A percentile compares a stretch with the other conserved stretches of the same genome.
These are phyloP conservation scores for Erodium trifolium DNA, from an alignment of 441 rosid species.

Conservation along the genomic window DNA sequence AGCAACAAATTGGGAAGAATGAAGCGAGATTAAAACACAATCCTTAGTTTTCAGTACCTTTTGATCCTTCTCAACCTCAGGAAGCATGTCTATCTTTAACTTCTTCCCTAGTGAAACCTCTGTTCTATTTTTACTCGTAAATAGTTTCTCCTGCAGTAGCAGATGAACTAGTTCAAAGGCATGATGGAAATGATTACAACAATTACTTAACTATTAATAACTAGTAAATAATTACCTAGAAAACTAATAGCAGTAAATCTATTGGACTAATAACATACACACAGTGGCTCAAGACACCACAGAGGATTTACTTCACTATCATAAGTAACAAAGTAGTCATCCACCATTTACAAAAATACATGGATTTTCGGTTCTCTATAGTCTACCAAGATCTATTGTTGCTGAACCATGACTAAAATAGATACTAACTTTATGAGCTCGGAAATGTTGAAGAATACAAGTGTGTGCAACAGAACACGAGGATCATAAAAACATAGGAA, in stretches of 20 bases:
- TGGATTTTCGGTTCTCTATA: background rate
- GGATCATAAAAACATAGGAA: no score
- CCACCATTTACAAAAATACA: background rate
- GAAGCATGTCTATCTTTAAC: constrained; percentile 85
- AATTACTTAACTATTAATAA: no score
- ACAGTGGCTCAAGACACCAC: background rate
- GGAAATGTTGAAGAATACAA: no score
- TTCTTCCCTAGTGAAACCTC: constrained; percentile 86
- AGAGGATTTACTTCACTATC: background rate
- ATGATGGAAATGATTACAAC: constrained; percentile 12
- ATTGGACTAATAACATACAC: no score
- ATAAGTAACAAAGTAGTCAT: background rate
- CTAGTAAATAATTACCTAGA: no score
- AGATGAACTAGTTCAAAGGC: constrained; percentile 9
- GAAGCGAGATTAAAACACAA: background rate
- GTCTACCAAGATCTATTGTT: background rate
- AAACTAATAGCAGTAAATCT: no score
- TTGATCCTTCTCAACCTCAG: constrained; percentile 91
- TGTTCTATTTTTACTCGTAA: constrained; percentile 70
- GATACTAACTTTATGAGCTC: background rate
- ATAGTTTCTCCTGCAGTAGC: constrained; percentile 79
- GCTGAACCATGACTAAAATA: background rate
- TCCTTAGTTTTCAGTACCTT: constrained; percentile 43
- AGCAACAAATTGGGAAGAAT: constrained; percentile 9
- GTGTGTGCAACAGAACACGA: no score